phyloP scores from a whole-genome alignment of 169 alveolate genomes.

The Cryptosporidium sp. region DNA sequence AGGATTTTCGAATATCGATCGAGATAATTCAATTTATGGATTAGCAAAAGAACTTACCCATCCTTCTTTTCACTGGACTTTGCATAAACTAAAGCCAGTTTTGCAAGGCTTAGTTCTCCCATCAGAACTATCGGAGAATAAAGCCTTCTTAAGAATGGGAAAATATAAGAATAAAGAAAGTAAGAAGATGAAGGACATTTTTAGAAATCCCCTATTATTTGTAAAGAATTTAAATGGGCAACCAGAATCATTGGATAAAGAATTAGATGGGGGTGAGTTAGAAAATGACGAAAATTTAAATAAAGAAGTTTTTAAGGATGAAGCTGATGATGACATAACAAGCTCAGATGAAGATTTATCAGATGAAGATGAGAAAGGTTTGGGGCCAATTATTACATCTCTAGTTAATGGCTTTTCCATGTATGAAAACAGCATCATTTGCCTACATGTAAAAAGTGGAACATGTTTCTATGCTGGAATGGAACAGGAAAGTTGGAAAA shows the following conservation, averaged over 20 bases:
- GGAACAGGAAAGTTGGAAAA: slow-evolving; percentile 84
- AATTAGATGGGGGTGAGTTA: not conserved
- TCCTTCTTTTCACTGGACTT: slow-evolving; percentile 84
- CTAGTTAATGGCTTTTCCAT: slow-evolving; percentile 83
- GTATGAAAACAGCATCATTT: slow-evolving; percentile 81
- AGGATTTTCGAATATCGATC: slow-evolving; percentile 81
- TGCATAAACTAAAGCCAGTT: slow-evolving; percentile 78
- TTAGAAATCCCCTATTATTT: slow-evolving; percentile 49
- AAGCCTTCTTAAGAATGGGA: slow-evolving; percentile 51
- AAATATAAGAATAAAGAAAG: slow-evolving; percentile 34
- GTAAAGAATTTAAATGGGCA: slow-evolving; percentile 34
- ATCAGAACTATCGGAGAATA: slow-evolving; percentile 76
- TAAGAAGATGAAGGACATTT: slow-evolving; percentile 35
- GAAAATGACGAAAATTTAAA: slow-evolving; percentile 8
- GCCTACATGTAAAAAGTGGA: slow-evolving; percentile 82
- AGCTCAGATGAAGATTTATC: slow-evolving; percentile 60
- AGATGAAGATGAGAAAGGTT: slow-evolving; percentile 76
- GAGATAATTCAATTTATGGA: slow-evolving; percentile 82
- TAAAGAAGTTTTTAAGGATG: slow-evolving; percentile 14
- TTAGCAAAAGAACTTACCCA: slow-evolving; percentile 82
- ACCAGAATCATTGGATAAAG: not conserved
- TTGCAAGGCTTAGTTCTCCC: slow-evolving; percentile 81
- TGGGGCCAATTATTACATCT: slow-evolving; percentile 83
- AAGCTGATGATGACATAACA: slow-evolving; percentile 12
- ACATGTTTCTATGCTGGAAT: slow-evolving; percentile 84